Base-by-base conservation (phyloP, 768 basidiomycete genomes). In the Leccinum imitatum region DNA sequence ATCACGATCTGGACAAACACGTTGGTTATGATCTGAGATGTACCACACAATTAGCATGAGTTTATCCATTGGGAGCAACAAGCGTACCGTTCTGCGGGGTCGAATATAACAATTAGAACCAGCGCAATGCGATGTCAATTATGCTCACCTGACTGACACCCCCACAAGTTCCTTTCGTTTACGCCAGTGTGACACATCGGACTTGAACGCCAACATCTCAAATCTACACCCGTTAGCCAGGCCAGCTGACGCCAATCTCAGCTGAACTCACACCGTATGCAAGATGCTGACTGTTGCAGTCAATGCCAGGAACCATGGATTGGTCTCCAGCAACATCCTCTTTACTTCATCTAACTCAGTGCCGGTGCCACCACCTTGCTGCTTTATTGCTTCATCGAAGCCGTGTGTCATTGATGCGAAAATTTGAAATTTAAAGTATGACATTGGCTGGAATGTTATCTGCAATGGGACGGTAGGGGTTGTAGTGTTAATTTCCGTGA, bases 131-230 rank as follows among this genome's bases (percentile, higher is more conserved):
- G 48, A 58, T 54, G 47, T 23, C 53, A 37, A 15, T 57, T 21
- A 61, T 63, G 58, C 83, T 69, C 64, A 91, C 90, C 95, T 86
- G 64, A 99, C 83, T 55, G 94, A 96, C 14, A 99, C 95, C 13
- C 97, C 97, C 60, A 91, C 90, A 75, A 98, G 85, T 72, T 98
- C 95, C 67, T 95, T 89, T 78, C 87, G 95, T 69, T 94, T 87
- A 44, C 94, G 82, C 95, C 95, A 98, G 72, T 98, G 96, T 30
- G 89, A 86, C 47, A 98, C 92, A 69, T 98, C 96, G 27, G 86
- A 89, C 70, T 91, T 92, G 84, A 98, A 98, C 14, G 96, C 96
- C 58, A 97, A 78, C 85, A 97, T 91, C 77, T 96, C 94, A 71
- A 97, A 96, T 25, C 92, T 93, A 67, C 11, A 53, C 50, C 14